Evolutionary conservation across 2,329 filamentous ascomycete genomes (phyloP).

Genomic region (Chaetomiaceae sp.): DNA sequence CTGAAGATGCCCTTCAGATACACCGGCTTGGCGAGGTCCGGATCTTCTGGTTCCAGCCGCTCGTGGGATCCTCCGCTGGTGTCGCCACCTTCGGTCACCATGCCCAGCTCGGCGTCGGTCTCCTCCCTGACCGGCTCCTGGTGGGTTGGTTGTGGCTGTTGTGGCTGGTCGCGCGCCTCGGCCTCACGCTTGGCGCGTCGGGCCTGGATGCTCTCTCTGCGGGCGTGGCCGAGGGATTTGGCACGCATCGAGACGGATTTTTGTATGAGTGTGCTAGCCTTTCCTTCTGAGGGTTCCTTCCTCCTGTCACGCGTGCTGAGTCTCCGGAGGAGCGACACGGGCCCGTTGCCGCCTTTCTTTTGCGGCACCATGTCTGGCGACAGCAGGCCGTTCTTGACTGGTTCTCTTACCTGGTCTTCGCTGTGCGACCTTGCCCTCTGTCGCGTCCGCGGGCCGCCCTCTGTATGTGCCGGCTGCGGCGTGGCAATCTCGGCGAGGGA

Average conservation of each 20-base stretch:
- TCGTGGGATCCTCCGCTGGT: conserved; percentile 57
- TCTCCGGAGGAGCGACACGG: conserved; percentile 69
- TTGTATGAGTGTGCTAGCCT: conserved; percentile 48
- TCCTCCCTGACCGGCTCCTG: conserved; percentile 74
- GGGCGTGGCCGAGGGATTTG: conserved; percentile 83
- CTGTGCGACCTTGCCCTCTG: conserved; percentile 89
- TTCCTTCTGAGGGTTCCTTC: conserved; percentile 56
- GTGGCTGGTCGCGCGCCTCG: conserved; percentile 28
- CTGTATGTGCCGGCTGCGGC: conserved; percentile 85
- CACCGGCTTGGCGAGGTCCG: conserved; percentile 86
- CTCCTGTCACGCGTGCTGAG: conserved; percentile 79
- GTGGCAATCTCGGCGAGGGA: conserved; percentile 69
- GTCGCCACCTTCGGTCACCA: conserved; percentile 22
- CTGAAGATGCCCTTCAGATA: conserved; percentile 96
- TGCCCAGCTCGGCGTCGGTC: conserved; percentile 68
- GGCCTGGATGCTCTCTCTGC: conserved; percentile 88
- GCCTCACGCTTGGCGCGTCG: conserved; percentile 61
- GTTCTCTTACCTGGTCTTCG: conserved; percentile 81
- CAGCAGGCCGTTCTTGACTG: conserved; percentile 61
- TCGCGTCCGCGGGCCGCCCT: conserved; percentile 64
- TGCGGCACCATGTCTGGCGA: conserved; percentile 48
- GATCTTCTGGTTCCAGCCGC: conserved; percentile 50
- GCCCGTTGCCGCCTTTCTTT: conserved; percentile 68
- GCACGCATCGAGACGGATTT: conserved; percentile 66
- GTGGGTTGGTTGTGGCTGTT: background rate